Evolutionary conservation across 176 grass and related monocot species (phyloP).

Genomic region (Oropetium thomaeum): DNA sequence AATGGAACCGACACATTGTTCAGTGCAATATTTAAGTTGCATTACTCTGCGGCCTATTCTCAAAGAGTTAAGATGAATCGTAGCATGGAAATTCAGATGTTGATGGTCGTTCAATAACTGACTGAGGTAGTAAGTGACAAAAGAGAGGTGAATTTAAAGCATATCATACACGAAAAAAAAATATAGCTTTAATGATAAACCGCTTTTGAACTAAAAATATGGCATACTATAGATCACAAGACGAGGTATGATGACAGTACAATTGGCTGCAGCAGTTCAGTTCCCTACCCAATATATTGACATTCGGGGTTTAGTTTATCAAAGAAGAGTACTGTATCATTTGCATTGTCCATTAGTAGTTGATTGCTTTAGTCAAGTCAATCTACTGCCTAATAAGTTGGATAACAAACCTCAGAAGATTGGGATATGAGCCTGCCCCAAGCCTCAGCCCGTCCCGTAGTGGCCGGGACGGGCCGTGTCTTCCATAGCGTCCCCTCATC

Average conservation of each 20-base stretch:
- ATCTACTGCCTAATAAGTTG: not conserved
- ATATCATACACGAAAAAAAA: no score
- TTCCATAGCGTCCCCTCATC: conserved; percentile 15
- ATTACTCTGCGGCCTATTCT: no score
- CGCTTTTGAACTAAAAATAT: not conserved
- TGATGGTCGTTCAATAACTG: no score
- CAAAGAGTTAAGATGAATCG: no score
- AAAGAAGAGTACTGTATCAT: not conserved
- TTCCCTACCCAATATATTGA: no score
- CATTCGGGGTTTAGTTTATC: not conserved
- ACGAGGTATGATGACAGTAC: not conserved
- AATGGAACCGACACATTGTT: not conserved
- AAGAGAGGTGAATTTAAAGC: no score
- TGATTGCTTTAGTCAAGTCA: not conserved
- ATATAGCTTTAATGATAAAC: not conserved
- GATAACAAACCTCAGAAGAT: conserved; percentile 33
- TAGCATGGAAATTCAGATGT: no score
- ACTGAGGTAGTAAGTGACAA: no score
- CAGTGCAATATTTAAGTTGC: not conserved
- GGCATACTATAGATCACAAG: not conserved
- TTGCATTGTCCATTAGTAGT: not conserved
- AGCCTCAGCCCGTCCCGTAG: not conserved
- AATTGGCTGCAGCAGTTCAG: not conserved
- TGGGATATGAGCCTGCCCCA: conserved; percentile 59
- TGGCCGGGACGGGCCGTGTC: not conserved